These are phyloP conservation scores for Colletotrichum liaoningense DNA, from an alignment of 2,329 filamentous ascomycete species.

Conservation along the genomic window DNA sequence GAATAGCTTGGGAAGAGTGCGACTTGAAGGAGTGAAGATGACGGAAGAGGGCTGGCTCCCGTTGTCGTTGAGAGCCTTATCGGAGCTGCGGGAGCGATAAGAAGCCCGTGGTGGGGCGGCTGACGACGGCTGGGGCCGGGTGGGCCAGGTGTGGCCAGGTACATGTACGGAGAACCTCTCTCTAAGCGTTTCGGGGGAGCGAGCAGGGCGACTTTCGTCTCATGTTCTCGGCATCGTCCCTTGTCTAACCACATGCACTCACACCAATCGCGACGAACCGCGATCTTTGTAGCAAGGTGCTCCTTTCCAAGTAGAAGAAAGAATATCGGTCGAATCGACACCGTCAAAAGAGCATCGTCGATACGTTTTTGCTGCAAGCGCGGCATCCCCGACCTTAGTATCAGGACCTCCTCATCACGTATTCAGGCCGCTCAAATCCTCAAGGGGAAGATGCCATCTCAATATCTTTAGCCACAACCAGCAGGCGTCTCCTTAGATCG, in stretches of 20 bases:
- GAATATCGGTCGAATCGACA: not conserved
- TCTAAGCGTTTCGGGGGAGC: not conserved
- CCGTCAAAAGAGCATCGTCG: not conserved
- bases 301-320: not conserved
- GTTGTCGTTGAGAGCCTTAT: constrained; percentile 28
- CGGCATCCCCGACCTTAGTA: not conserved
- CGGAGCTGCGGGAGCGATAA: constrained; percentile 35
- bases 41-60: constrained; percentile 27
- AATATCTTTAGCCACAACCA: not conserved
- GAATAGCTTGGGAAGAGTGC: constrained; percentile 12
- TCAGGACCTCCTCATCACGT: not conserved
- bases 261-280: too few species aligned
- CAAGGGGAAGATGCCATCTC: not conserved
- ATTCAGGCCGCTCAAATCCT: not conserved
- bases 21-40: constrained; percentile 9
- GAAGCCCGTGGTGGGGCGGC: not conserved
- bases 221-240: not conserved
- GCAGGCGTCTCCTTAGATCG: too few species aligned
- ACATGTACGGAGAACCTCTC: too few species aligned
- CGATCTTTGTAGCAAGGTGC: not conserved
- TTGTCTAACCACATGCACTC: not conserved
- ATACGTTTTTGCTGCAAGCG: not conserved
- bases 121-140: constrained; percentile 14
- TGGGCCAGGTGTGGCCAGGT: not conserved
- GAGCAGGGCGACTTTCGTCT: not conserved